Conservation (phyloP, 2,329 filamentous ascomycete genomes). For the Fusarium sp. region DNA sequence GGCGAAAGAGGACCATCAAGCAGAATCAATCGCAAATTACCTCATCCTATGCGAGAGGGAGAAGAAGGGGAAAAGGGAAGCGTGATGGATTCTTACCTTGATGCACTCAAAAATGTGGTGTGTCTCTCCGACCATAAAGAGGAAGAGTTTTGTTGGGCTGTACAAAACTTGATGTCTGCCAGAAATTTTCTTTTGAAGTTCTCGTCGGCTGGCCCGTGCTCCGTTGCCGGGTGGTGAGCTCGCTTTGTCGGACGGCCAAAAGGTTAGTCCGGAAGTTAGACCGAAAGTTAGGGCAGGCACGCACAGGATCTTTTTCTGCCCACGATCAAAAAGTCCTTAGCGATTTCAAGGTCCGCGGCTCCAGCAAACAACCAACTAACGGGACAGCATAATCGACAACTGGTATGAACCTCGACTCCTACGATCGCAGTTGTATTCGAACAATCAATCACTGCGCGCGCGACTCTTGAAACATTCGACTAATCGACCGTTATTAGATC, state of each 20-base stretch:
- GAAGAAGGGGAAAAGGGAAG: constrained; percentile 5
- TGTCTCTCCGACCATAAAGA: constrained; percentile 34
- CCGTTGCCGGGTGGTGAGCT: neutral
- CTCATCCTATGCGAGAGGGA: constrained; percentile 71
- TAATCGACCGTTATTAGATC: constrained; percentile 58
- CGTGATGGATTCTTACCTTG: constrained; percentile 45
- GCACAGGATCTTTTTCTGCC: constrained; percentile 54
- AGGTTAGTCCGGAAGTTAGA: constrained; percentile 43
- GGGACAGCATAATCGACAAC: constrained; percentile 53
- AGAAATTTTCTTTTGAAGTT: constrained; percentile 46
- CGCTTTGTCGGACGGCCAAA: constrained; percentile 39
- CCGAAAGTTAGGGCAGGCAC: constrained; percentile 49
- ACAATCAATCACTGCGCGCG: constrained; percentile 40
- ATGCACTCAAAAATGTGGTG: constrained; percentile 6
- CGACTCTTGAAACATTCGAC: constrained; percentile 45
- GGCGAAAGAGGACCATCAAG: constrained; percentile 87
- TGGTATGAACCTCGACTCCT: constrained; percentile 51
- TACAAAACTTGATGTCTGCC: neutral
- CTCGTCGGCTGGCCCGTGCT: constrained; percentile 36
- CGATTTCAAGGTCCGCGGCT: constrained; percentile 51
- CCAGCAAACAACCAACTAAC: constrained; percentile 53
- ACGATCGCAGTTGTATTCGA: constrained; percentile 41
- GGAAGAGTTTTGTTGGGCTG: constrained; percentile 9
- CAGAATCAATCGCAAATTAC: constrained; percentile 99
- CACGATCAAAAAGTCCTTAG: constrained; percentile 56